Evolutionary conservation across 441 rosid genomes (phyloP).

Genomic region (Arabidopsis lyrata): DNA sequence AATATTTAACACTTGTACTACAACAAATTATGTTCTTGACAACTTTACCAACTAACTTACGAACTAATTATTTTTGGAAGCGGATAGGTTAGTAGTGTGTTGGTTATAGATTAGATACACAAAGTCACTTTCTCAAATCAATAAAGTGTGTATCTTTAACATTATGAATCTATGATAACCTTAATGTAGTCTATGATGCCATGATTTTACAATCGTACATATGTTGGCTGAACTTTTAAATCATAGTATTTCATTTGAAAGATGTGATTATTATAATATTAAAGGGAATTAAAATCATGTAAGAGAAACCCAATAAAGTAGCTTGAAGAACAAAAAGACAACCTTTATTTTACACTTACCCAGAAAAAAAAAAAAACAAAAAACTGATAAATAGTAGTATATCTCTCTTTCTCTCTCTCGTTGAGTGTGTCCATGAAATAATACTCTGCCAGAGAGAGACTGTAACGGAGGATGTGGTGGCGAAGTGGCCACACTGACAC

Average conservation of each 20-base stretch:
- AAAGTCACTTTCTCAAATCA: conserved; percentile 24
- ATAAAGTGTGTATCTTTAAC: conserved; percentile 29
- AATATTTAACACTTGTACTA: background rate
- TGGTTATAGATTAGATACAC: conserved; percentile 29
- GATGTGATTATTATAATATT: conserved; percentile 17
- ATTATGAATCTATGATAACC: conserved; percentile 36
- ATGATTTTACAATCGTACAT: conserved; percentile 32
- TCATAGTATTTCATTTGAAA: conserved; percentile 7
- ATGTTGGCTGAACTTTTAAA: conserved; percentile 2
- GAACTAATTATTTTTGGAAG: background rate
- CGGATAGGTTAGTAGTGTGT: conserved; percentile 40
- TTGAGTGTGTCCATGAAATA: conserved; percentile 41
- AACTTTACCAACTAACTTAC: conserved; percentile 29
- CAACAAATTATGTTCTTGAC: background rate
- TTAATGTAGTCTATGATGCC: conserved; percentile 20
- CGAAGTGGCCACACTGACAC: conserved; percentile 55
- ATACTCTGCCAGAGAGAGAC: conserved; percentile 20
- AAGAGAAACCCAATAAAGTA: conserved; percentile 38
- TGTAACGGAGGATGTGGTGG: conserved; percentile 47
- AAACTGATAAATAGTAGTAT: conserved; percentile 1
- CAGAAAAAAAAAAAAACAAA: conserved; percentile 40
- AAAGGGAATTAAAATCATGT: conserved; percentile 21
- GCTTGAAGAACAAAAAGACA: conserved; percentile 40
- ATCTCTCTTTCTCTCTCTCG: conserved; percentile 41
- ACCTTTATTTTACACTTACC: conserved; percentile 48